phyloP scores from a whole-genome alignment of 2,329 filamentous ascomycete species.

The Apiospora aurea region DNA sequence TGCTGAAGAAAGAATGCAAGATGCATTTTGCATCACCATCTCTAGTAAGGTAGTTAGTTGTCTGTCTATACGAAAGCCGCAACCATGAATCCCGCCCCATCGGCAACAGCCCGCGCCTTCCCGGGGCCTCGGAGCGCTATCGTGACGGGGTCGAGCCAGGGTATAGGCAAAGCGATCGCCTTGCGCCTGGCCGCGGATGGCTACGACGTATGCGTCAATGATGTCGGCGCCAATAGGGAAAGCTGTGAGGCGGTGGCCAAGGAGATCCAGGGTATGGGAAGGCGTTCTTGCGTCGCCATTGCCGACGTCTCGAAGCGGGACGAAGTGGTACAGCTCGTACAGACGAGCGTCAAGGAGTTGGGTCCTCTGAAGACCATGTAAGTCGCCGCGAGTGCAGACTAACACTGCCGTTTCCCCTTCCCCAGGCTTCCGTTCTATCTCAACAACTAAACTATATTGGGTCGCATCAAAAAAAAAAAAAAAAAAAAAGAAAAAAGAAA shows the following conservation, averaged over 20 bases:
- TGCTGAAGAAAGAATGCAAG: background rate
- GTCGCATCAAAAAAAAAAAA: background rate
- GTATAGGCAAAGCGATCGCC: conserved; percentile 67
- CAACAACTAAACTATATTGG: too few species aligned
- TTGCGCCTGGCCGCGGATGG: conserved; percentile 69
- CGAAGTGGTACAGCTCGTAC: conserved; percentile 59
- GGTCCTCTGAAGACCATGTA: conserved; percentile 55
- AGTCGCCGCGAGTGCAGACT: conserved; percentile 16
- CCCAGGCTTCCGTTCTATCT: background rate
- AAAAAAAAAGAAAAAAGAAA: too few species aligned
- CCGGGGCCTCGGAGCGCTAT: conserved; percentile 33
- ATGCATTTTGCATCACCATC: background rate
- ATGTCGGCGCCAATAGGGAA: conserved; percentile 59
- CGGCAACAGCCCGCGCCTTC: background rate
- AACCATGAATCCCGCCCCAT: background rate
- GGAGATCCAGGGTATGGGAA: conserved; percentile 59
- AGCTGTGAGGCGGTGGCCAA: conserved; percentile 60
- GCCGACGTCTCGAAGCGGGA: conserved; percentile 67
- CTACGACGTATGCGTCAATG: conserved; percentile 72
- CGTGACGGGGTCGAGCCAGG: conserved; percentile 39
- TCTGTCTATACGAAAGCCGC: background rate
- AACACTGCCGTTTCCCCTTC: background rate
- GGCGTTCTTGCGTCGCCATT: conserved; percentile 59
- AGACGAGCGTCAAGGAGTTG: conserved; percentile 57
- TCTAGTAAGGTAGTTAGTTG: background rate